phyloP scores from a whole-genome alignment of 257 asterid species.

The Primulina eburnea region DNA sequence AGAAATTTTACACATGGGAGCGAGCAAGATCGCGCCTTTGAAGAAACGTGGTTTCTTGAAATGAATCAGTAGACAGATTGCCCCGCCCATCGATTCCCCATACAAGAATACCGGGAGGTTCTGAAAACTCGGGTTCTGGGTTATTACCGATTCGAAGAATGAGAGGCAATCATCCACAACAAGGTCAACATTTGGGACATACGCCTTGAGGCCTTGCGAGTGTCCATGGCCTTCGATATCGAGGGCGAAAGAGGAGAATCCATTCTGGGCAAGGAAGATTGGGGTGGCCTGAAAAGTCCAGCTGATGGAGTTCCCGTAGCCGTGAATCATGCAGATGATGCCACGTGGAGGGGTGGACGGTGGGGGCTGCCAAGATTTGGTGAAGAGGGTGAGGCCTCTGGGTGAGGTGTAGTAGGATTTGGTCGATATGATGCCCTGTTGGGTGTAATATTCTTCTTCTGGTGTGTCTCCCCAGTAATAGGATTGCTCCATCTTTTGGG shows the following conservation, averaged over 20 bases:
- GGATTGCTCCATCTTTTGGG: not conserved
- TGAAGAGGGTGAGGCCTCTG: slow-evolving; percentile 63
- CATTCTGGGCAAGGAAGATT: slow-evolving; percentile 76
- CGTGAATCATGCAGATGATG: slow-evolving; percentile 81
- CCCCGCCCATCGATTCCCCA: slow-evolving; percentile 94
- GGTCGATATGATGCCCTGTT: slow-evolving; percentile 56
- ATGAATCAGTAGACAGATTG: slow-evolving; percentile 63
- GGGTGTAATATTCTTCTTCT: slow-evolving; percentile 59
- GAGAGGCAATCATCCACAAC: slow-evolving; percentile 60
- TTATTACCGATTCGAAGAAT: slow-evolving; percentile 30
- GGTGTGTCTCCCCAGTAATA: slow-evolving; percentile 76
- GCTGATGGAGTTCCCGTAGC: slow-evolving; percentile 88
- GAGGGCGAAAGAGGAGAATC: slow-evolving; percentile 78
- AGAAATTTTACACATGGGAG: slow-evolving; percentile 87
- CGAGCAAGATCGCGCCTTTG: slow-evolving; percentile 63
- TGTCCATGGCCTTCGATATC: slow-evolving; percentile 89
- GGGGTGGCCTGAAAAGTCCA: slow-evolving; percentile 86
- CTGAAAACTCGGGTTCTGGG: slow-evolving; percentile 37
- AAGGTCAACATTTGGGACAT: slow-evolving; percentile 61
- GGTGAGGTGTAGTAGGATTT: slow-evolving; percentile 59
- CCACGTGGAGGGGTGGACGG: slow-evolving; percentile 49
- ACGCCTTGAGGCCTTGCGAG: slow-evolving; percentile 79
- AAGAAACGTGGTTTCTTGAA: slow-evolving; percentile 41
- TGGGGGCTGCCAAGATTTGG: slow-evolving; percentile 69
- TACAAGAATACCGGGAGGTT: slow-evolving; percentile 42